phyloP scores from a whole-genome alignment of 345 rosid species.

The Aethionema arabicum region DNA sequence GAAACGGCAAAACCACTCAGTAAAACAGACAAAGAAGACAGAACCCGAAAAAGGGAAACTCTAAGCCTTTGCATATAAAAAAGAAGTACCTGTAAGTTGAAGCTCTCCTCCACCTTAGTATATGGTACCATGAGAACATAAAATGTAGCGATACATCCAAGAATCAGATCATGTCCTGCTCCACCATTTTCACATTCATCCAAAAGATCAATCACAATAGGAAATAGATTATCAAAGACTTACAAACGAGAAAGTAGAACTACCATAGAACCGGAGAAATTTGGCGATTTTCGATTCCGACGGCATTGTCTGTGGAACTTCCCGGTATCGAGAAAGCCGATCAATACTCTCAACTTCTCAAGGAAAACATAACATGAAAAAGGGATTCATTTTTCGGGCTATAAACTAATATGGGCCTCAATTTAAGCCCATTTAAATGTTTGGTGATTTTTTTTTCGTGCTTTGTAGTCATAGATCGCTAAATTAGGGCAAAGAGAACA shows the following conservation, averaged over 20 bases:
- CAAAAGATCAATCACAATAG: neutral
- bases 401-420: conserved; percentile 9
- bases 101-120: conserved; percentile 99
- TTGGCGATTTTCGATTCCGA: conserved; percentile 45
- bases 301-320: conserved; percentile 19
- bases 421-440: conserved; percentile 18
- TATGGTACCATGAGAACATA: conserved; percentile 73
- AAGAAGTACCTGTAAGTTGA: conserved; percentile 70
- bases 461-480: neutral
- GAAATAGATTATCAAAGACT: neutral
- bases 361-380: neutral
- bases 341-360: neutral
- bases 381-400: neutral
- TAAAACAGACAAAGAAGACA: neutral
- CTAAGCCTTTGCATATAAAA: neutral
- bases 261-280: conserved; percentile 50
- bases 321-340: neutral
- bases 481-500: neutral
- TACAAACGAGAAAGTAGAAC: neutral
- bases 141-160: conserved; percentile 77
- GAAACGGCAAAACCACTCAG: neutral
- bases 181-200: neutral
- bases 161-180: conserved; percentile 73
- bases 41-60: neutral
- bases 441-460: neutral